phyloP scores from a whole-genome alignment of 2,329 filamentous ascomycete species.

The Xylaria digitata region DNA sequence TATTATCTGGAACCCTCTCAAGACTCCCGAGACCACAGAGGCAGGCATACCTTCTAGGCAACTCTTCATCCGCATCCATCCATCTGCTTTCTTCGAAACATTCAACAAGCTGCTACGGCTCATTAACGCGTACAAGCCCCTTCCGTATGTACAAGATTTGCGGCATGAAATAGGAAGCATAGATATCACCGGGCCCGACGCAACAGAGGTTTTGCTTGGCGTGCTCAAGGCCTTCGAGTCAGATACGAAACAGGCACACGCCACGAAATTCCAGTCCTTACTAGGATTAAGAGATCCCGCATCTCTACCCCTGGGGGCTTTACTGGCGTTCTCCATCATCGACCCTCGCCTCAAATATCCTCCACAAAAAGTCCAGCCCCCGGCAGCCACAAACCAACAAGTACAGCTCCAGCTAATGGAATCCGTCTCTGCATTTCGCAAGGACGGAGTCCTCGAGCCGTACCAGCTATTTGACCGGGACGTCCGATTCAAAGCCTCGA shows the following conservation, averaged over 20 bases:
- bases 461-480: slow-evolving; percentile 75
- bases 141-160: slow-evolving; percentile 73
- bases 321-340: slow-evolving; percentile 77
- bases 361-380: slow-evolving; percentile 65
- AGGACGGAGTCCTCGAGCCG: slow-evolving; percentile 63
- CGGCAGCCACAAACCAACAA: slow-evolving; percentile 45
- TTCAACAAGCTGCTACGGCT: slow-evolving; percentile 72
- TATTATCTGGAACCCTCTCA: slow-evolving; percentile 76
- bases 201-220: slow-evolving; percentile 80
- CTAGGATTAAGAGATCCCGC: slow-evolving; percentile 73
- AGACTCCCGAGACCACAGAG: slow-evolving; percentile 39
- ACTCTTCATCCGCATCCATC: slow-evolving; percentile 81
- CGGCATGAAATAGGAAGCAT: slow-evolving; percentile 74
- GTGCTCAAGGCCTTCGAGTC: slow-evolving; percentile 67
- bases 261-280: slow-evolving; percentile 63
- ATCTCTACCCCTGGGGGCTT: slow-evolving; percentile 73
- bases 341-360: slow-evolving; percentile 87
- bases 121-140: slow-evolving; percentile 69
- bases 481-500: slow-evolving; percentile 71
- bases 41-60: slow-evolving; percentile 51
- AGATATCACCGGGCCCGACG: slow-evolving; percentile 72
- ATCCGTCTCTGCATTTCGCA: slow-evolving; percentile 74
- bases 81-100: slow-evolving; percentile 78
- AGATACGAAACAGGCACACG: slow-evolving; percentile 55
- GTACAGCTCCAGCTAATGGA: slow-evolving; percentile 60